Conservation (phyloP, 495 filamentous ascomycete genomes). For the Penicillium diatomitis region DNA sequence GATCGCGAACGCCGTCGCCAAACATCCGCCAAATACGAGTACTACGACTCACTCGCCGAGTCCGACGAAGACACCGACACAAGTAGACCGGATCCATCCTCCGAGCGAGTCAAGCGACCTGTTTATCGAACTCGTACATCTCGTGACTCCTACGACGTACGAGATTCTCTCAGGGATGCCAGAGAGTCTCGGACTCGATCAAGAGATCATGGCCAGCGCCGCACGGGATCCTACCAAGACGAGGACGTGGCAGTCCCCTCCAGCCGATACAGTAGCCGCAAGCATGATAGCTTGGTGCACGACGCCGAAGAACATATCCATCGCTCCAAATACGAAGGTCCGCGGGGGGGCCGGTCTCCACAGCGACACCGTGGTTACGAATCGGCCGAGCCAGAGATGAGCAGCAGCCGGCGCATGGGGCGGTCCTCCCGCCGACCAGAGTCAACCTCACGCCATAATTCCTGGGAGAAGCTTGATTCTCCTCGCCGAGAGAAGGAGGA, state of each 20-base stretch:
- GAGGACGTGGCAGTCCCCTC: conserved; percentile 17
- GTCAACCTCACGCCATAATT: conserved; percentile 25
- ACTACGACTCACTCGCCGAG: conserved; percentile 15
- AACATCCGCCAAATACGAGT: conserved; percentile 34
- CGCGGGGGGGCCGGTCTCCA: conserved; percentile 25
- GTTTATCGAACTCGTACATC: conserved; percentile 11
- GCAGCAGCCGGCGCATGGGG: conserved; percentile 18
- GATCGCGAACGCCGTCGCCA: conserved; percentile 45
- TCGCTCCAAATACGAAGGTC: conserved; percentile 21
- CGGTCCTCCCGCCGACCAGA: conserved; percentile 24
- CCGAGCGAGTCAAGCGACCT: conserved; percentile 14
- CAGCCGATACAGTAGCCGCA: conserved; percentile 8
- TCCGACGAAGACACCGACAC: conserved; percentile 28
- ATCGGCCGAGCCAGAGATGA: conserved; percentile 26
- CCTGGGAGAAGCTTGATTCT: conserved; percentile 26
- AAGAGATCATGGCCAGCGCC: conserved; percentile 10
- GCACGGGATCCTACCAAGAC: conserved; percentile 14
- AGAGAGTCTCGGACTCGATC: conserved; percentile 13
- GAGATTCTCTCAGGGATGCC: background rate
- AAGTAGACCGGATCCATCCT: conserved; percentile 10
- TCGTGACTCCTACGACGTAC: conserved; percentile 1
- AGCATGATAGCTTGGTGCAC: conserved; percentile 9
- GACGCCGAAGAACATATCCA: conserved; percentile 33
- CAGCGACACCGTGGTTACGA: conserved; percentile 24
- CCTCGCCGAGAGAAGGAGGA: conserved; percentile 16